Evolutionary conservation across 225 moss, liverwort and hornwort species (phyloP).

Genomic region (Neckera pumila): DNA sequence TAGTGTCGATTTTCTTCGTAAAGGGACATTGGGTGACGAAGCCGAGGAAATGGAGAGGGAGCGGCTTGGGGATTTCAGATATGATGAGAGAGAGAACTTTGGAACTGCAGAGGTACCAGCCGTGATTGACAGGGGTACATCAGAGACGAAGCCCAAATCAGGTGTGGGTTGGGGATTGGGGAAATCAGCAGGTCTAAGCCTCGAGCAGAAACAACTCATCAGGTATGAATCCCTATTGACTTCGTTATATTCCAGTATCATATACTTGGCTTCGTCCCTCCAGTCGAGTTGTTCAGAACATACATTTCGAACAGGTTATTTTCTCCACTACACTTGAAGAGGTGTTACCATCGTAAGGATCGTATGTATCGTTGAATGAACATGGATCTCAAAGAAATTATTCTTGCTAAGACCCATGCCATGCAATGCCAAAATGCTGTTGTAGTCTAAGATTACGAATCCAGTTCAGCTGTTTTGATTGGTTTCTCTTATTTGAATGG

Average conservation of each 20-base stretch:
- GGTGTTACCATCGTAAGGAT: not conserved
- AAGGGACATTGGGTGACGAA: conserved; percentile 73
- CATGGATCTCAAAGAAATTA: not conserved
- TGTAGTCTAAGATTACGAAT: not conserved
- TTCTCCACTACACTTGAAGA: not conserved
- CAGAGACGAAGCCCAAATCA: conserved; percentile 9
- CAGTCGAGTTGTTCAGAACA: not conserved
- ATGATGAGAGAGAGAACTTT: not conserved
- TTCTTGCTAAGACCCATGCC: not conserved
- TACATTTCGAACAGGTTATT: not conserved
- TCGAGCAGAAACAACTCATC: conserved; percentile 75
- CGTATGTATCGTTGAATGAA: not conserved
- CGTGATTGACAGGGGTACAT: conserved; percentile 3
- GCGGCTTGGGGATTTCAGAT: conserved; percentile 22
- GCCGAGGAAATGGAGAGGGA: conserved; percentile 65
- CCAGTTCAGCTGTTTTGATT: not conserved
- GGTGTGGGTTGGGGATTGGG: conserved; percentile 41
- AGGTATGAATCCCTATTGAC: conserved; percentile 9
- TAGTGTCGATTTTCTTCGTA: conserved; percentile 68
- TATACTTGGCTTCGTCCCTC: not conserved
- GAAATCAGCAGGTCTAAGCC: conserved; percentile 44
- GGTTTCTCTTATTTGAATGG: not conserved
- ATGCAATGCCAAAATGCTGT: not conserved
- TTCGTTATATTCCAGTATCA: not conserved
- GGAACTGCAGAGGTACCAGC: conserved; percentile 11